Conservation (phyloP, 2,329 filamentous ascomycete species). For the Alternaria arbusti region DNA sequence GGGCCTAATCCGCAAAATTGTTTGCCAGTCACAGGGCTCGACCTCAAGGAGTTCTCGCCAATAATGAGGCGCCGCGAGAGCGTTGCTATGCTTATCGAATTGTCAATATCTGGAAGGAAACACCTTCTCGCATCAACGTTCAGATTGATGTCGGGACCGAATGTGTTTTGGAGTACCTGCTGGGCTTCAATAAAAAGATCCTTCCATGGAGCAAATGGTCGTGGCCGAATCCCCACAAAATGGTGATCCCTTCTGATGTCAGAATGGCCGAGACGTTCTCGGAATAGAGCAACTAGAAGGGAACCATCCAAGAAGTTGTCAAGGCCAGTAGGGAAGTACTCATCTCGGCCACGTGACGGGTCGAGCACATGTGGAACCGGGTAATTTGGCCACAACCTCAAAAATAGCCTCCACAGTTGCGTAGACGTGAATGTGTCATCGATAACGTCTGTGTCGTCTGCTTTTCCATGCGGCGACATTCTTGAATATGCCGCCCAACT, state of each 20-base stretch:
- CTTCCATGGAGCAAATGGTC: not conserved
- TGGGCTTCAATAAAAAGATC: not conserved
- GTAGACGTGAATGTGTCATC: not conserved
- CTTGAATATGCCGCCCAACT: not conserved
- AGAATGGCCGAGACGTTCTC: not conserved
- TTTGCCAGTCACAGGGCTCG: not conserved
- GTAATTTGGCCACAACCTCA: not conserved
- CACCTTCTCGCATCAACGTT: not conserved
- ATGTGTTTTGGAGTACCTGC: not conserved
- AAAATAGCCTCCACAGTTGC: not conserved
- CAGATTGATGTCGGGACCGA: not conserved
- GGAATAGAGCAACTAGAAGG: not conserved
- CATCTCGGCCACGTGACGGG: not conserved
- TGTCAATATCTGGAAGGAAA: not conserved
- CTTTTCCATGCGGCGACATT: not conserved
- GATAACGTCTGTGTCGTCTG: not conserved
- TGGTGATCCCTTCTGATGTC: not conserved
- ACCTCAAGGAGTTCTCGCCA: not conserved
- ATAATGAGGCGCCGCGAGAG: not conserved
- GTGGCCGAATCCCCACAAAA: not conserved
- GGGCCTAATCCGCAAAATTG: conserved; percentile 11
- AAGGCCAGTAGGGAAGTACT: not conserved
- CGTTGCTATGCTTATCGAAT: not conserved
- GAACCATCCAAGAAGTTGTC: not conserved
- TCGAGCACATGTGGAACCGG: not conserved